These are phyloP conservation scores for Chiua virens DNA, from an alignment of 768 basidiomycete species.

Conservation along the genomic window DNA sequence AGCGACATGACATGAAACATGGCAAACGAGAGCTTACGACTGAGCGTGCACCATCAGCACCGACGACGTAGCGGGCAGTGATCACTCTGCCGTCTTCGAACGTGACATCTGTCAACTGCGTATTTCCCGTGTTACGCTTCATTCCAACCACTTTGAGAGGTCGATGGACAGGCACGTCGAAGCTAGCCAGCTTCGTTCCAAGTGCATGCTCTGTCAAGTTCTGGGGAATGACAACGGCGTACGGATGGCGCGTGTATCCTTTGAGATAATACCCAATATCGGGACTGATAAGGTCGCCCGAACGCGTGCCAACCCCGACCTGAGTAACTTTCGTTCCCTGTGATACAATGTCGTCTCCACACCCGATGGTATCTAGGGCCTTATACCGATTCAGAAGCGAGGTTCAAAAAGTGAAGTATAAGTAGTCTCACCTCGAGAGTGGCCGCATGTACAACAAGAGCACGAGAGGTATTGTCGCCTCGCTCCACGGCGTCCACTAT, in stretches of 20 bases:
- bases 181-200: slow-evolving; percentile 29
- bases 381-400: slow-evolving; percentile 32
- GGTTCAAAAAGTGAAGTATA: neutral
- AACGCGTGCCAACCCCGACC: slow-evolving; percentile 33
- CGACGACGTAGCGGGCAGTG: slow-evolving; percentile 47
- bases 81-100: slow-evolving; percentile 50
- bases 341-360: slow-evolving; percentile 39
- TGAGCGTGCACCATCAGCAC: slow-evolving; percentile 52
- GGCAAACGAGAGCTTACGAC: slow-evolving; percentile 30
- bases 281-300: slow-evolving; percentile 23
- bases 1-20: neutral
- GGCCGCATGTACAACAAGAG: slow-evolving; percentile 50
- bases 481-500: slow-evolving; percentile 41
- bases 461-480: slow-evolving; percentile 45
- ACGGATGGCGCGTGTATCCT: slow-evolving; percentile 46
- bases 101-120: slow-evolving; percentile 35
- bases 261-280: slow-evolving; percentile 37
- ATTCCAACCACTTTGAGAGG: slow-evolving; percentile 42
- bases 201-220: slow-evolving; percentile 45
- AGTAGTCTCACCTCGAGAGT: slow-evolving; percentile 47
- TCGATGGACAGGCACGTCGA: slow-evolving; percentile 36
- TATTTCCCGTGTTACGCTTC: slow-evolving; percentile 29
- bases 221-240: slow-evolving; percentile 45
- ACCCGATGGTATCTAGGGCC: slow-evolving; percentile 46
- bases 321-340: slow-evolving; percentile 34